A percentile compares a stretch with the other conserved stretches of the same genome.
Conservation (phyloP, 208 protist genomes). For the Acanthamoeba lenticulata region DNA sequence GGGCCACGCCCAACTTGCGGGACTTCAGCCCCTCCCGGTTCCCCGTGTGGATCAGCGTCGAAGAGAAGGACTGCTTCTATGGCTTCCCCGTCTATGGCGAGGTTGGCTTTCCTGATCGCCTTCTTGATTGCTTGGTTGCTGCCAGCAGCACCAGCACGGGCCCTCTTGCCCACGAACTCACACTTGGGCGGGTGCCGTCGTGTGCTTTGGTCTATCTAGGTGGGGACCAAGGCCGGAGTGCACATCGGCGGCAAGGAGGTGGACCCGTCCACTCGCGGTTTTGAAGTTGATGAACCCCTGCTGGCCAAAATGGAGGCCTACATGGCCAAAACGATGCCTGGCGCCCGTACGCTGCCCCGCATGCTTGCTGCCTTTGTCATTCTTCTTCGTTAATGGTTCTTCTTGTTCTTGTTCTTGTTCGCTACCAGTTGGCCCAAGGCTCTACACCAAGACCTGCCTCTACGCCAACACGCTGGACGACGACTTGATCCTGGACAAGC, state of each 20-base stretch:
- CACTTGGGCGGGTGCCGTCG: too few species aligned
- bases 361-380: background rate
- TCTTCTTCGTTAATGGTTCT: background rate
- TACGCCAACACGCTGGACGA: constrained; percentile 49
- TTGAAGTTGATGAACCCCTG: background rate
- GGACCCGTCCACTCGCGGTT: background rate
- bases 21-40: background rate
- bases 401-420: background rate
- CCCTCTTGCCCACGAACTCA: background rate
- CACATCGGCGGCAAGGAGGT: constrained; percentile 57
- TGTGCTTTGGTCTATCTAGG: background rate
- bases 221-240: constrained; percentile 4
- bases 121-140: background rate
- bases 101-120: background rate
- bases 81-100: constrained; percentile 66
- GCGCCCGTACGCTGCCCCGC: background rate
- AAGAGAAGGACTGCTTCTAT: constrained; percentile 63
- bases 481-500: constrained; percentile 25
- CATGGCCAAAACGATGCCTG: constrained; percentile 39
- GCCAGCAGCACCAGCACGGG: background rate
- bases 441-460: constrained; percentile 64
- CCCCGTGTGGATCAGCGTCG: constrained; percentile 62
- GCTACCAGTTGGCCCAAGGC: background rate
- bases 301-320: constrained; percentile 9
- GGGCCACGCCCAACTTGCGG: constrained; percentile 18